These are phyloP conservation scores for Colletotrichum sp. DNA, from an alignment of 2,329 filamentous ascomycete species.

Conservation along the genomic window DNA sequence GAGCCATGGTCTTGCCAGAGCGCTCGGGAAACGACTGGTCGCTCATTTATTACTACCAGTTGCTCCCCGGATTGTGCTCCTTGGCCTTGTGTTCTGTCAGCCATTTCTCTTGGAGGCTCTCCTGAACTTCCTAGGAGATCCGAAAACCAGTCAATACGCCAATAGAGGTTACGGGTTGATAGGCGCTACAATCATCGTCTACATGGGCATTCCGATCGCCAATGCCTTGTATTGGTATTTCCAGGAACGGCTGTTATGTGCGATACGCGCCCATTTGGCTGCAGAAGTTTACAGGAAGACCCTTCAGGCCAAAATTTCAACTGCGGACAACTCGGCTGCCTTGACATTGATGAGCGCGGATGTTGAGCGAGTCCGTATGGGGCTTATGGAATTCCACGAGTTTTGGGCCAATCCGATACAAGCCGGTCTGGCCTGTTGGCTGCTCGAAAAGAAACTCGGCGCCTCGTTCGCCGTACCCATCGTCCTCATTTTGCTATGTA, in stretches of 20 bases:
- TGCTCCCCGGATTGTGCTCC: conserved; percentile 31
- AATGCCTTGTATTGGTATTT: conserved; percentile 43
- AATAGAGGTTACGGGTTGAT: conserved; percentile 47
- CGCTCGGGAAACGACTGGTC: conserved; percentile 29
- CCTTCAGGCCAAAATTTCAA: conserved; percentile 31
- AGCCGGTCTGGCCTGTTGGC: conserved; percentile 48
- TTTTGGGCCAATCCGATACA: conserved; percentile 46
- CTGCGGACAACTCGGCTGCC: conserved; percentile 40
- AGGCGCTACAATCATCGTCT: conserved; percentile 43
- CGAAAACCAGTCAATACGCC: not conserved
- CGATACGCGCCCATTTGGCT: conserved; percentile 36
- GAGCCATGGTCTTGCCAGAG: conserved; percentile 31
- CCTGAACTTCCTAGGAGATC: conserved; percentile 32
- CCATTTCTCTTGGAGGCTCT: conserved; percentile 41
- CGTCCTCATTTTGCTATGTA: not conserved
- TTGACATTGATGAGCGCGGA: conserved; percentile 55
- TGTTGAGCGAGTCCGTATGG: conserved; percentile 44
- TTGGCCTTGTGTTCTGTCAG: conserved; percentile 41
- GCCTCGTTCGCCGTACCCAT: conserved; percentile 4
- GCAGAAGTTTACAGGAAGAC: conserved; percentile 38
- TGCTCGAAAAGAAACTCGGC: conserved; percentile 44
- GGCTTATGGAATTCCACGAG: conserved; percentile 40
- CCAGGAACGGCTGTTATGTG: conserved; percentile 33
- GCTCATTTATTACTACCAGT: conserved; percentile 37
- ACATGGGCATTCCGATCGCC: conserved; percentile 43